These are phyloP conservation scores for Colletotrichum lentis DNA, from an alignment of 2,329 filamentous ascomycete genomes.

Conservation along the genomic window DNA sequence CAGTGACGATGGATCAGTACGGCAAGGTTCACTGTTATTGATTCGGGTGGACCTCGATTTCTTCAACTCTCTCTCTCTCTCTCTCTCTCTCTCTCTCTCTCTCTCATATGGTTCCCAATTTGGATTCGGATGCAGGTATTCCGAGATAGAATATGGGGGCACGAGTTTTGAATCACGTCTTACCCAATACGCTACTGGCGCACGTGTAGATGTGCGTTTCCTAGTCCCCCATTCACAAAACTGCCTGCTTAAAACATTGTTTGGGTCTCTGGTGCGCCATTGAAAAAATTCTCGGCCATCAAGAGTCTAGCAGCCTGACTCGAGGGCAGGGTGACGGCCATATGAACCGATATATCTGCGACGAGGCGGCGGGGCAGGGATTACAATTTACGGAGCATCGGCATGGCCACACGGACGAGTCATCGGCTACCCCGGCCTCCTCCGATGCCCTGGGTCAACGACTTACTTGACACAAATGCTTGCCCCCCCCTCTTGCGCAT, in stretches of 20 bases:
- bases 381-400: conserved; percentile 24
- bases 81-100: too few species aligned
- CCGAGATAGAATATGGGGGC: too few species aligned
- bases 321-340: not conserved
- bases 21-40: conserved; percentile 24
- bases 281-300: not conserved
- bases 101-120: too few species aligned
- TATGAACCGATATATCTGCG: conserved; percentile 23
- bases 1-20: conserved; percentile 39
- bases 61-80: too few species aligned
- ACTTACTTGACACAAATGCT: conserved; percentile 26
- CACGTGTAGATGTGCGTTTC: too few species aligned
- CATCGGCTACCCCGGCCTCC: conserved; percentile 4
- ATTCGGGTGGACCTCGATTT: too few species aligned
- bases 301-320: not conserved
- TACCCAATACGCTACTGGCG: too few species aligned
- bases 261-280: not conserved
- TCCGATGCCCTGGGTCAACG: not conserved
- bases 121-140: too few species aligned
- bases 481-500: conserved; percentile 26
- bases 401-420: conserved; percentile 24
- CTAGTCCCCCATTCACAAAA: too few species aligned
- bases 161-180: too few species aligned
- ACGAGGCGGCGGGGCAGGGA: conserved; percentile 13
- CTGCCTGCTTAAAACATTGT: not conserved